Base-by-base conservation (phyloP, 192 early-diverging fungal genomes). In the Coemansia sp. region DNA sequence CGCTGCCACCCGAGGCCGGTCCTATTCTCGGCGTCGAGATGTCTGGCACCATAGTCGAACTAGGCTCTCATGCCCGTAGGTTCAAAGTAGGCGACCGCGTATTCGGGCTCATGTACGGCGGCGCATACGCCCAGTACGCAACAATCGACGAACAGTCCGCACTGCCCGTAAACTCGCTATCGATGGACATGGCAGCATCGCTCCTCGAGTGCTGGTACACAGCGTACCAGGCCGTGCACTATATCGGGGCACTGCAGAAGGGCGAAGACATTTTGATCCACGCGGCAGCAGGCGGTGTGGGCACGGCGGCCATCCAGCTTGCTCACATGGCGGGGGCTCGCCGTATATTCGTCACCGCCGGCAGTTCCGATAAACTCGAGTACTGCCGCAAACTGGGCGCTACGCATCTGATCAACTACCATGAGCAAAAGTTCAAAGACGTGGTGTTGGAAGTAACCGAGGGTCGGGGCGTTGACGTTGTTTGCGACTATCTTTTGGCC, bases 141-240 rank as follows among this genome's bases (percentile, higher is more conserved):
- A 69, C 82, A 9, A 82, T 93, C 24, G 74, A 92, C 56, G 71
- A 86, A 56, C 61, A 60, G 10, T 71, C 88, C 49, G 86, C 86
- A 0, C 87, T 88, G 53, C 72, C 64, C 20, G 85, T 88, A 16
- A 73, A 82, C 4, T 41, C 50, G 3, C 50, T 90, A 24, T 67
- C 83, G 3, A 86, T 84, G 69, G 79, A 85, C 61, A 39, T 84
- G 57, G 92, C 87, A 13, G 82, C 92, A 3, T 85, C 89, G 8
- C 81, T 93, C 43, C 91, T 90, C 18, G 91, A 93, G 62, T 85
- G 84, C 51, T 90, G 87, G 88, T 88, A 88, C 73, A 93, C 91
- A 6, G 91, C 91, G 0, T 90, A 84, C 59, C 89, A 93, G 66
- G 88, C 88, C 1, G 65, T 93, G 29, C 82, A 82, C 38, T 74